These are phyloP conservation scores for Raphanus hybrid DNA, from an alignment of 441 rosid genomes.

Conservation along the genomic window DNA sequence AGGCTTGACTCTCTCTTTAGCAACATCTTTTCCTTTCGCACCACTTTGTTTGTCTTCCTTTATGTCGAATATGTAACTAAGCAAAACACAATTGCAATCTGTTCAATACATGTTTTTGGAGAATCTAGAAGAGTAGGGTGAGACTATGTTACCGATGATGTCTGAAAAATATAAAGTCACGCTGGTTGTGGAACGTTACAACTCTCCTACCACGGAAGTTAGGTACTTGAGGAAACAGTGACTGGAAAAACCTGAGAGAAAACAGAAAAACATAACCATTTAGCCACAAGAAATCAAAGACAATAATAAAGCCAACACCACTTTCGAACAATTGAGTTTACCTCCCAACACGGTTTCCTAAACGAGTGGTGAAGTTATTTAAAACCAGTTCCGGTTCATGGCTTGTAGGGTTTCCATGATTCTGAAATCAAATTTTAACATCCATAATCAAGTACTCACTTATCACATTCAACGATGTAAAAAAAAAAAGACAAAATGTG, in stretches of 20 bases:
- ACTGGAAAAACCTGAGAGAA: slow-evolving; percentile 65
- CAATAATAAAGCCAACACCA: no score
- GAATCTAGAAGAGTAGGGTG: background rate
- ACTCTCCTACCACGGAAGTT: slow-evolving; percentile 89
- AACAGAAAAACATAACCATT: slow-evolving; percentile 9
- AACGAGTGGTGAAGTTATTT: slow-evolving; percentile 83
- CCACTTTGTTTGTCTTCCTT: slow-evolving; percentile 64
- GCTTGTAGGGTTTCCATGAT: slow-evolving; percentile 91
- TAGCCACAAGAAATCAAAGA: background rate
- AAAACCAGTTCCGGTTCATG: slow-evolving; percentile 88
- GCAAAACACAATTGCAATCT: slow-evolving; percentile 2
- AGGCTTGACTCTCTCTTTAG: slow-evolving; percentile 60
- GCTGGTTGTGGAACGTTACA: slow-evolving; percentile 93
- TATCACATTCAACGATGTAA: background rate
- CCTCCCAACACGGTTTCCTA: slow-evolving; percentile 96
- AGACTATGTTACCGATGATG: slow-evolving; percentile 71
- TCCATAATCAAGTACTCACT: background rate
- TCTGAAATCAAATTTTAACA: slow-evolving; percentile 48
- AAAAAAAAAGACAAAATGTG: background rate
- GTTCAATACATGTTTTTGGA: background rate
- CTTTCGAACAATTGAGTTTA: slow-evolving; percentile 19
- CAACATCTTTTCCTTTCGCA: slow-evolving; percentile 44
- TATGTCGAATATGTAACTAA: slow-evolving; percentile 76
- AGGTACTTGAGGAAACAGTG: slow-evolving; percentile 87
- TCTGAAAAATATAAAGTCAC: slow-evolving; percentile 88